Conservation (phyloP, 495 filamentous ascomycete genomes). For the Penicillium lividum region DNA sequence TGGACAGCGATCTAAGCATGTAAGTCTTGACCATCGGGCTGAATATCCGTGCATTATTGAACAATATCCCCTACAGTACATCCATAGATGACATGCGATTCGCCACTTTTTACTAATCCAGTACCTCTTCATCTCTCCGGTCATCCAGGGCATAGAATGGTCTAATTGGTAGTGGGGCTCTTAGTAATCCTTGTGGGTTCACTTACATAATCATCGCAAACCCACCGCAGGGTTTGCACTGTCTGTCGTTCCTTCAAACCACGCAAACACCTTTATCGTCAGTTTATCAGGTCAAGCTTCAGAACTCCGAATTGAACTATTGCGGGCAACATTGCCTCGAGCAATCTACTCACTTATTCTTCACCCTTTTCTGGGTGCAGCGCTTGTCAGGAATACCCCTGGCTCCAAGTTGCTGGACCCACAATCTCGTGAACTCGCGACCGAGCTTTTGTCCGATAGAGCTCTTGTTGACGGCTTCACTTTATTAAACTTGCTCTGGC, state of each 20-base stretch:
- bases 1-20: too few species aligned
- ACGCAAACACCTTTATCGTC: constrained; percentile 37
- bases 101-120: too few species aligned
- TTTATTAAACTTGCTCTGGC: not conserved
- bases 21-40: too few species aligned
- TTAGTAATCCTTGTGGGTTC: too few species aligned
- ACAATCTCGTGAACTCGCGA: not conserved
- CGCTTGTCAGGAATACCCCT: not conserved
- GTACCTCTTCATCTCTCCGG: too few species aligned
- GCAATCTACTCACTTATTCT: not conserved
- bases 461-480: not conserved
- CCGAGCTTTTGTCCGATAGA: not conserved
- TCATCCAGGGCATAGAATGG: too few species aligned
- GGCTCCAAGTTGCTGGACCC: not conserved
- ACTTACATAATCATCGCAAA: not conserved
- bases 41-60: too few species aligned
- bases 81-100: too few species aligned
- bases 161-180: too few species aligned
- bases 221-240: constrained; percentile 44
- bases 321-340: not conserved
- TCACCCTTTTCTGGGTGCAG: not conserved
- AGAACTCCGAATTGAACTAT: not conserved
- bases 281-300: constrained; percentile 3
- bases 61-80: too few species aligned
- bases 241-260: constrained; percentile 52